These are phyloP conservation scores for Diaporthe citrichinensis DNA, from an alignment of 2,329 filamentous ascomycete genomes.

Conservation along the genomic window DNA sequence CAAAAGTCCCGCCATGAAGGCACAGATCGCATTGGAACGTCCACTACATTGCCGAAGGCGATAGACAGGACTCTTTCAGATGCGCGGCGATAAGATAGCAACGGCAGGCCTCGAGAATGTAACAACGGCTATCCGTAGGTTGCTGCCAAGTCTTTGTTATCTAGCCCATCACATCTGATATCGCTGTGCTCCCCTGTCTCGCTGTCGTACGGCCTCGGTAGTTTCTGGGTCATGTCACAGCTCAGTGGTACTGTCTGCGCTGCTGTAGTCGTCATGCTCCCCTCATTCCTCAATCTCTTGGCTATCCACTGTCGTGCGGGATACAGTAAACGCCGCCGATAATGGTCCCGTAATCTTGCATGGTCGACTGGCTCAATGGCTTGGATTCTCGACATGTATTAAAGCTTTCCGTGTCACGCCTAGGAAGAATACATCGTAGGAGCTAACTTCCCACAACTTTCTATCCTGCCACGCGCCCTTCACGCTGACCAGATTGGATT, in stretches of 20 bases:
- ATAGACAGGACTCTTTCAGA: background rate
- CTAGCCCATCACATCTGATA: constrained; percentile 11
- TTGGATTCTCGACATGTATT: background rate
- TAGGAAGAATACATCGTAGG: background rate
- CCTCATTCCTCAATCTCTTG: constrained; percentile 16
- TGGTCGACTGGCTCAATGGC: background rate
- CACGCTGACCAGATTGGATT: background rate
- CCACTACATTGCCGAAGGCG: background rate
- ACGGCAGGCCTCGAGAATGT: background rate
- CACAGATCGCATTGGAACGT: background rate
- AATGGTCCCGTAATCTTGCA: background rate
- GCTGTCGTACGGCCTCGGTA: background rate
- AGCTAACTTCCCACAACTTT: background rate
- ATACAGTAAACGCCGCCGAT: background rate
- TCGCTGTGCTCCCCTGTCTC: background rate
- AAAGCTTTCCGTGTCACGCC: background rate
- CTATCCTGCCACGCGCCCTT: background rate
- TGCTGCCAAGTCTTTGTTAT: background rate
- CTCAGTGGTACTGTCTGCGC: background rate
- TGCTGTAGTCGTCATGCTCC: background rate
- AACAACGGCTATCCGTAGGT: background rate
- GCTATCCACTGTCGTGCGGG: background rate
- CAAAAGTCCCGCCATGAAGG: too few species aligned
- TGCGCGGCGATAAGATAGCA: background rate
- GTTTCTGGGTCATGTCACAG: background rate